Evolutionary conservation across 352 stramenopile species (phyloP), one percentile per base, ranked within the genome.

Genomic region (Phytophthora idaei): DNA sequence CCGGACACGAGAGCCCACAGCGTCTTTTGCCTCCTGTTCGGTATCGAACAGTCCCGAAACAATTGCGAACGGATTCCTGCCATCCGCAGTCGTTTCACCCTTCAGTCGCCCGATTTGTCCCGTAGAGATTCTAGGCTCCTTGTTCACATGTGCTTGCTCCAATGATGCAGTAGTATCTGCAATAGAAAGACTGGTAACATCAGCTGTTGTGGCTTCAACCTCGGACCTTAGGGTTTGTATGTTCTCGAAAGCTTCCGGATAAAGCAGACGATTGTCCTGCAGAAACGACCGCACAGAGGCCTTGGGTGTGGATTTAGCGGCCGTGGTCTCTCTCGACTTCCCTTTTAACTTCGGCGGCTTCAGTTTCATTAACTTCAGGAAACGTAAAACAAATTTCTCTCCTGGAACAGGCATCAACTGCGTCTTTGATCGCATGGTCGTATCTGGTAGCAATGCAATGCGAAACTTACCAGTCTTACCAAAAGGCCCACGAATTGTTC

Each of bases 391-490:
- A 32, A 92, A 48, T 3, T 61, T 65, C 44, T 91, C 83, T 0
- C 85, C 80, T 31, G 55, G 29, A 4, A 17, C 29, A n/a, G 79
- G 81, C 6, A 54, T 5, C 2, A 11, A 15, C n/a, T 52, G 12
- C 12, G 32, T 12, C 31, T 42, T 45, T 17, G 17, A 54, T 36
- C 17, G 46, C 17, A 1, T 48, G 1, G n/a, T 48, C 15, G 44
- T 15, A 27, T 36, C 36, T 15, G 54, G 8, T 15, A 63, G 2
- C 17, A 92, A 53, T 11, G 74, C 64, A 27, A 92, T 67, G 5
- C 80, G 78, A 39, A 89, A 90, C 66, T 96, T 96, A 44, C 85
- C 89, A 15, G 83, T 78, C 59, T 94, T 96, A 4, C 89, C 89
- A 69, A 96, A 96, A 15, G 87, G 80, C 5, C 78, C 83, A 2